Conservation (phyloP, 352 stramenopile genomes). For the Pythium pyrilobum region DNA sequence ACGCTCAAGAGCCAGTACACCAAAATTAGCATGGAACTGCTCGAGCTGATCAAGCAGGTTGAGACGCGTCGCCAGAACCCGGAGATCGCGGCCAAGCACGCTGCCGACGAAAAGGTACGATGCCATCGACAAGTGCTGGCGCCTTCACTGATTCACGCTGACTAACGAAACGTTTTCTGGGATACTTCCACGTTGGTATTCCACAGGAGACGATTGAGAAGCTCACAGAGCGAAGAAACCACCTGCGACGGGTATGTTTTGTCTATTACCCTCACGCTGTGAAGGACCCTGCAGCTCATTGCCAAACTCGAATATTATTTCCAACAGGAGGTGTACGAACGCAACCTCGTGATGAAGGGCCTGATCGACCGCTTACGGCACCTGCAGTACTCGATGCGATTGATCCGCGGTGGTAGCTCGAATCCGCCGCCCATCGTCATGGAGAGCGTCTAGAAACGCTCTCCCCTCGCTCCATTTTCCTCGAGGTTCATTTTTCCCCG, state of each 20-base stretch:
- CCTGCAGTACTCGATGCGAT: conserved; percentile 67
- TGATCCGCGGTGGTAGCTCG: conserved; percentile 64
- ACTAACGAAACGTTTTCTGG: too few relatives aligned
- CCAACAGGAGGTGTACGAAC: conserved; percentile 72
- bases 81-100: conserved; percentile 10
- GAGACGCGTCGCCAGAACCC: conserved; percentile 20
- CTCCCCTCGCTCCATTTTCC: background rate
- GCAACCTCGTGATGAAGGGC: conserved; percentile 82
- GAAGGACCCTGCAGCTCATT: too few relatives aligned
- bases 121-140: too few relatives aligned
- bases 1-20: conserved; percentile 77
- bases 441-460: conserved; percentile 57
- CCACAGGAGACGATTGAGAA: conserved; percentile 37
- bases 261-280: background rate
- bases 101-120: conserved; percentile 15
- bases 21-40: conserved; percentile 60
- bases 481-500: too few relatives aligned
- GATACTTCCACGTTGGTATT: too few relatives aligned
- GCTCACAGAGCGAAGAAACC: conserved; percentile 57
- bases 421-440: conserved; percentile 61
- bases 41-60: conserved; percentile 48
- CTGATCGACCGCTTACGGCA: conserved; percentile 75
- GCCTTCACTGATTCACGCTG: too few relatives aligned
- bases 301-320: background rate
- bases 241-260: conserved; percentile 50